Evolutionary conservation across 1,284 basidiomycete genomes (phyloP), one percentile per base, ranked within the genome.

Genomic region (Vanrija sp.): DNA sequence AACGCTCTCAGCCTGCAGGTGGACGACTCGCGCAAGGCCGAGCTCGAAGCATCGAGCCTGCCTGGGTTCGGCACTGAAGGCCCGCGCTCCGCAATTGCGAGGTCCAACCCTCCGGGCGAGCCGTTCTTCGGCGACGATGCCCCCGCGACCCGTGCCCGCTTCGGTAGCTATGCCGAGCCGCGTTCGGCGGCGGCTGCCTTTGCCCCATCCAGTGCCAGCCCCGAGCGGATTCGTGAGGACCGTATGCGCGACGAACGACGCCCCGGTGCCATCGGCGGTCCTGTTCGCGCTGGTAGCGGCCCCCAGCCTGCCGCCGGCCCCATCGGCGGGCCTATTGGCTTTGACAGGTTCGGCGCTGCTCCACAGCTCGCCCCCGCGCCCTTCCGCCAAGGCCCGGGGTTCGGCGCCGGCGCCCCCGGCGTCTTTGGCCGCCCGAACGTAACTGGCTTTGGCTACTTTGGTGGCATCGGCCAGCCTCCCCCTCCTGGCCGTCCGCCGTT

Each of bases 1-100:
- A 84, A 84, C 31, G 76, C 83, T 47, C 79, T 91, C 59, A 86
- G 77, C 64, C 69, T 90, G 20, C 79, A 80, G 57, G 74, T 79
- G 14, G 81, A 81, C 51, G 79, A 82, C 38, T 54, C 50, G 20
- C 58, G 55, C 9, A 50, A 49, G 27, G 19, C 49, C 19, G 45
- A 52, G 35, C 41, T 48, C n/a, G 27, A 43, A 5, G 52, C 57
- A 3, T 50, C 53, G 7, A 55, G 53, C 42, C 47, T 59, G 5
- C 53, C 60, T 6, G 44, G 59, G 41, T 58, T 60, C 49, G 52
- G 62, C n/a, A 24, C 42, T 15, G 55, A 57, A 22, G 25, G 37
- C 18, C 44, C 55, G 15, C 49, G 50, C 16, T 39, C 50, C 35
- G 38, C n/a, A 3, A 45, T 50, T 23, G 49, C 57, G 2, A 51